Conservation (phyloP, 352 stramenopile species). For the Globisporangium splendens region DNA sequence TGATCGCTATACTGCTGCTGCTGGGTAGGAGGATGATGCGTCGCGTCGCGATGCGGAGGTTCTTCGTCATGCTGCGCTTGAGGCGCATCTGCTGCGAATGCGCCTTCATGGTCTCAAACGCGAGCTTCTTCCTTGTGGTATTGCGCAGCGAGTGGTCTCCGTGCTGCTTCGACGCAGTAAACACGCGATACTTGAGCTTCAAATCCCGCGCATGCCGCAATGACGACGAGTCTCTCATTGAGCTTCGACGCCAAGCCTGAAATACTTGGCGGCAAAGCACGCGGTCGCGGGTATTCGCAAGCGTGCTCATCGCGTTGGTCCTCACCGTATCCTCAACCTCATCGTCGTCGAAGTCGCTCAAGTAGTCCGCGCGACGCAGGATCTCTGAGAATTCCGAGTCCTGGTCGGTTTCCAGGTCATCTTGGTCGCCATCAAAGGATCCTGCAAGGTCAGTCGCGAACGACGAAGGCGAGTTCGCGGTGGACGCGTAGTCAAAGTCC, state of each 20-base stretch:
- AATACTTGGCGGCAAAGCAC: conserved; percentile 24
- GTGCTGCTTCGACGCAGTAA: conserved; percentile 17
- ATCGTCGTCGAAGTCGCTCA: conserved; percentile 29
- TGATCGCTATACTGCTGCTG: conserved; percentile 2
- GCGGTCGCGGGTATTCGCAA: conserved; percentile 14
- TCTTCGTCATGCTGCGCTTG: conserved; percentile 16
- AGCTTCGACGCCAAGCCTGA: neutral
- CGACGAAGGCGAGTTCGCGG: conserved; percentile 18
- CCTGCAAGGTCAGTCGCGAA: conserved; percentile 17
- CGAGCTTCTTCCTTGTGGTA: conserved; percentile 32
- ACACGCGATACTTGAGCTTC: conserved; percentile 26
- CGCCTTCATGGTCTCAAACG: conserved; percentile 27
- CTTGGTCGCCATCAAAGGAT: conserved; percentile 15
- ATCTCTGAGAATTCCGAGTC: conserved; percentile 59
- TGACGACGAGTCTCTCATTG: neutral
- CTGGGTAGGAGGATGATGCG: neutral
- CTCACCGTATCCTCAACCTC: conserved; percentile 5
- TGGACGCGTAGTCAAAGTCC: conserved; percentile 57
- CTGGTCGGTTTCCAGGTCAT: conserved; percentile 46
- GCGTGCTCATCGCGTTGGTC: neutral
- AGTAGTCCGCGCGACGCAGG: conserved; percentile 41
- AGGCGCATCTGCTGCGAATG: conserved; percentile 20
- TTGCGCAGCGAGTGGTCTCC: conserved; percentile 22
- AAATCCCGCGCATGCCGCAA: neutral
- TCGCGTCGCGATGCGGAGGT: conserved; percentile 3